A percentile compares a stretch with the other conserved stretches of the same genome.
These are phyloP conservation scores for Fragaria vesca DNA, from an alignment of 306 rosid genomes.

Conservation along the genomic window DNA sequence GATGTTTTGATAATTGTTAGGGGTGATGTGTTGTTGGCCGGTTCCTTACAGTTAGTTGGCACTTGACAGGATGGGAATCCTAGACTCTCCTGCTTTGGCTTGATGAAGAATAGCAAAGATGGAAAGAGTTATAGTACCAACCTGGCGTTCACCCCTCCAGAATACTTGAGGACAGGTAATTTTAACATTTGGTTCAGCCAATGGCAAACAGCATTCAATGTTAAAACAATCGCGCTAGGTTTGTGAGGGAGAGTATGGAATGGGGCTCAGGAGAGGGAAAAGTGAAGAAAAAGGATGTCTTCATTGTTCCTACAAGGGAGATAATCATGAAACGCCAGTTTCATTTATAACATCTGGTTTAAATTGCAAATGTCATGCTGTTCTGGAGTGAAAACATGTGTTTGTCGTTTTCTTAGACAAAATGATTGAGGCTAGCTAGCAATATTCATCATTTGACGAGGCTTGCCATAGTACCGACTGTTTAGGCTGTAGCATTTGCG, in stretches of 20 bases:
- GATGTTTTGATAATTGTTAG: slow-evolving; percentile 7
- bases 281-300: not conserved
- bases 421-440: not conserved
- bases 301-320: not conserved
- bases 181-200: slow-evolving; percentile 2
- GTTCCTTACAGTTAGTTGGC: slow-evolving; percentile 15
- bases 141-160: slow-evolving; percentile 98
- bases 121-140: slow-evolving; percentile 97
- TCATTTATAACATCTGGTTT: not conserved
- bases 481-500: not conserved
- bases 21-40: slow-evolving; percentile 14
- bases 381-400: not conserved
- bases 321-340: not conserved
- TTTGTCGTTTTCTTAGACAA: not conserved
- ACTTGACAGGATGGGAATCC: slow-evolving; percentile 82
- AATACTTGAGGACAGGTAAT: slow-evolving; percentile 91
- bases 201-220: not conserved
- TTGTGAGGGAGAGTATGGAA: not conserved
- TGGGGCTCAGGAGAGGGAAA: not conserved
- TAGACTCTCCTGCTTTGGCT: slow-evolving; percentile 96
- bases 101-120: slow-evolving; percentile 98
- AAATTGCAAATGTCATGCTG: not conserved
- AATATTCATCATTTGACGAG: not conserved
- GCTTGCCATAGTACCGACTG: not conserved
- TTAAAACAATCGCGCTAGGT: not conserved